A percentile compares a stretch with the other conserved stretches of the same genome.
These are phyloP conservation scores for Hirsutella minnesotensis DNA, from an alignment of 2,329 filamentous ascomycete species.

Conservation along the genomic window DNA sequence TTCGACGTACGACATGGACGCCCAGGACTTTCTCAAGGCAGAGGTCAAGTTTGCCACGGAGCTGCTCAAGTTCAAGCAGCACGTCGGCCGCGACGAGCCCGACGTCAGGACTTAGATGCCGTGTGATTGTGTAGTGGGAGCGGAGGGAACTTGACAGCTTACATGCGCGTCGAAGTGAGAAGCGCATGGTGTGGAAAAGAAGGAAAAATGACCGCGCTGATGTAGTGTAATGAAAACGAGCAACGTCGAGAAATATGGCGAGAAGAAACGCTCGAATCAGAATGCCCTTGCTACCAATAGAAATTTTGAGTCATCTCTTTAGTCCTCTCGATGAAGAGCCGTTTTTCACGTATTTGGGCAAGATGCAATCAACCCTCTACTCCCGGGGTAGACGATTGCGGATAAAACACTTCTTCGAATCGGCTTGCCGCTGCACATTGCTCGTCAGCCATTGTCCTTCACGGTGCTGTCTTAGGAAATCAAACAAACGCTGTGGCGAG, in stretches of 20 bases:
- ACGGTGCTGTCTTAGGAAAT: too few relatives aligned
- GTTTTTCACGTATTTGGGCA: too few relatives aligned
- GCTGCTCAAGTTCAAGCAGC: constrained; percentile 87
- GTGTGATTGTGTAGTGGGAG: background rate
- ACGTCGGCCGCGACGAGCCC: constrained; percentile 81
- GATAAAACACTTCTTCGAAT: constrained; percentile 30
- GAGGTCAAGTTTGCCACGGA: constrained; percentile 78
- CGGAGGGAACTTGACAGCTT: too few relatives aligned
- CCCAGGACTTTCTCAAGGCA: constrained; percentile 87
- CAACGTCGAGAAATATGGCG: too few relatives aligned
- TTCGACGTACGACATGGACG: constrained; percentile 66
- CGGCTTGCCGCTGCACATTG: constrained; percentile 17
- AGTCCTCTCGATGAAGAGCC: too few relatives aligned
- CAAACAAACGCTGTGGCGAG: too few relatives aligned
- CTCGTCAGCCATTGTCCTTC: too few relatives aligned
- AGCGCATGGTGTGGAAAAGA: background rate
- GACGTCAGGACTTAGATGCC: constrained; percentile 74
- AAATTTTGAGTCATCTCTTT: too few relatives aligned
- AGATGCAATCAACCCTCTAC: background rate
- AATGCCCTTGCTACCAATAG: too few relatives aligned
- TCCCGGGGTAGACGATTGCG: constrained; percentile 1
- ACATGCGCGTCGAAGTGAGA: too few relatives aligned
- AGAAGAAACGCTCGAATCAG: too few relatives aligned
- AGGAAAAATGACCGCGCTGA: too few relatives aligned
- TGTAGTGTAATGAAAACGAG: background rate